A percentile compares a stretch with the other conserved stretches of the same genome.
These are phyloP conservation scores for Cicer pinnatifidum DNA, from an alignment of 306 rosid genomes.

Conservation along the genomic window DNA sequence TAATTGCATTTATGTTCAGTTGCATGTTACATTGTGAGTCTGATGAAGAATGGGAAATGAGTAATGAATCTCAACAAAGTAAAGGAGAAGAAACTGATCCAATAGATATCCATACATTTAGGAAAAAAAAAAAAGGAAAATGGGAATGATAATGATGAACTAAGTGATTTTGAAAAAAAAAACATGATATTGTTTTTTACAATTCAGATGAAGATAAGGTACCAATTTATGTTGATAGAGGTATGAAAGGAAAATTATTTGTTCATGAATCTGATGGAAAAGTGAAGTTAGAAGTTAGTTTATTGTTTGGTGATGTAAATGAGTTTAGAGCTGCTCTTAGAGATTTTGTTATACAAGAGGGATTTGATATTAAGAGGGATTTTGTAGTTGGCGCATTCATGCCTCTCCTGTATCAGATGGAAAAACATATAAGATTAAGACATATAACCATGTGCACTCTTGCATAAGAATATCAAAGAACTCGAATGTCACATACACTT, in stretches of 20 bases:
- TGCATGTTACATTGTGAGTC: not conserved
- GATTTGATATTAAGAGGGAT: not conserved
- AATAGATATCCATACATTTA: no score
- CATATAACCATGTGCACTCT: not conserved
- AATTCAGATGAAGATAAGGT: not conserved
- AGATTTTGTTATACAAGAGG: not conserved
- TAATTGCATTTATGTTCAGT: not conserved
- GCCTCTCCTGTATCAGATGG: not conserved
- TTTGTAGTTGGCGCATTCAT: constrained; percentile 2
- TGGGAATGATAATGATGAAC: not conserved
- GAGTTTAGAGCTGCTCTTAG: not conserved
- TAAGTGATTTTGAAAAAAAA: not conserved
- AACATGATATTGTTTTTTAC: not conserved
- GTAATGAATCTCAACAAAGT: not conserved
- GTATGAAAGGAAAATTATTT: not conserved
- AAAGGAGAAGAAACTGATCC: not conserved
- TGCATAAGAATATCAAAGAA: not conserved
- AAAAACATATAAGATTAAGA: not conserved
- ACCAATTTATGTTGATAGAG: not conserved
- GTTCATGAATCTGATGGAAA: not conserved
- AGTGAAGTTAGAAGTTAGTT: not conserved
- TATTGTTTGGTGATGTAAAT: not conserved
- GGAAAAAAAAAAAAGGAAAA: no score
- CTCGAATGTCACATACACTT: not conserved
- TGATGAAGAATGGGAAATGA: not conserved